A percentile compares a stretch with the other conserved stretches of the same genome.
Conservation (phyloP, 2,329 filamentous ascomycete species). For the Epichloe bromicola region DNA sequence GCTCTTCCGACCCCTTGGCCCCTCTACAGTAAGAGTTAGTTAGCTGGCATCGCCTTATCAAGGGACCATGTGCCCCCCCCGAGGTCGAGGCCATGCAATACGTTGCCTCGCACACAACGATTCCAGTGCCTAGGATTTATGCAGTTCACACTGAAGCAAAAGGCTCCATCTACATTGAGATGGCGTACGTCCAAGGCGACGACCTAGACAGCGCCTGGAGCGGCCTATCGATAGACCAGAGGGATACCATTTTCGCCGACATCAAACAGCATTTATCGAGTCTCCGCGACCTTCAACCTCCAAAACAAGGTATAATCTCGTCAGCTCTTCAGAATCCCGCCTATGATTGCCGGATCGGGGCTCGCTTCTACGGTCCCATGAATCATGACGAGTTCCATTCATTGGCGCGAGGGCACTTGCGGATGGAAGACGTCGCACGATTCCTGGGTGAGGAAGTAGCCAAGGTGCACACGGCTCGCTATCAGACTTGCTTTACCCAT, state of each 20-base stretch:
- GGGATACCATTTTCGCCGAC: constrained; percentile 11
- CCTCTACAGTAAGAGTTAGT: constrained; percentile 11
- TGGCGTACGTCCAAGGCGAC: constrained; percentile 13
- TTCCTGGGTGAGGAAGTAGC: constrained; percentile 13
- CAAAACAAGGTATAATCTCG: constrained; percentile 9
- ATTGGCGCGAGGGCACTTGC: constrained; percentile 10
- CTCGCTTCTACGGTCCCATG: constrained; percentile 14
- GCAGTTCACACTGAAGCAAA: constrained; percentile 10
- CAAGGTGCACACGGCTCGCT: constrained; percentile 12
- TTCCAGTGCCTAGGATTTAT: constrained; percentile 17
- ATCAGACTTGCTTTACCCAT: constrained; percentile 15
- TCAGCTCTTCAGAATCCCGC: constrained; percentile 14
- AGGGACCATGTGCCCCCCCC: constrained; percentile 16
- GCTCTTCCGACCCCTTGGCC: constrained; percentile 11
- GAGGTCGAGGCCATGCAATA: constrained; percentile 20
- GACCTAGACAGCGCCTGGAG: constrained; percentile 11
- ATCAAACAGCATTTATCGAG: constrained; percentile 11
- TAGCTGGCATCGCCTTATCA: constrained; percentile 17
- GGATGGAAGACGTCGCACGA: constrained; percentile 11
- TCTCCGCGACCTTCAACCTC: constrained; percentile 15
- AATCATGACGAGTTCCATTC: constrained; percentile 15
- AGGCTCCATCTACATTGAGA: constrained; percentile 14
- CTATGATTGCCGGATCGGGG: constrained; percentile 14
- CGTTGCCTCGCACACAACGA: constrained; percentile 13
- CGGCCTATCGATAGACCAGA: constrained; percentile 11